A percentile compares a stretch with the other conserved stretches of the same genome.
Evolutionary conservation across 1,139 yeast genomes (phyloP).

Genomic region (Pichia sp.): DNA sequence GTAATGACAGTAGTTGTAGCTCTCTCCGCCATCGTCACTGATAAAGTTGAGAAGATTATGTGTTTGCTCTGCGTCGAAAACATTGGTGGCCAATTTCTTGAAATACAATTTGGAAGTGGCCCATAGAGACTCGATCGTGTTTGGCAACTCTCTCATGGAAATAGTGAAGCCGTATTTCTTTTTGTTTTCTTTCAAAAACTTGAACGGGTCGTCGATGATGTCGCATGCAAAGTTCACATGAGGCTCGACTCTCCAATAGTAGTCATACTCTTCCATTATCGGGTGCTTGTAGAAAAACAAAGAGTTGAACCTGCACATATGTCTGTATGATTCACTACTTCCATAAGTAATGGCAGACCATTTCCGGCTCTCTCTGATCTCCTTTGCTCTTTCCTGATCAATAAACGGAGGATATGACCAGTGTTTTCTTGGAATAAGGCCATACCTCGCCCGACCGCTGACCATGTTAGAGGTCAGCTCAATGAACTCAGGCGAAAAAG

Average conservation of each 20-base stretch:
- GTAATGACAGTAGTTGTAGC: slow-evolving; percentile 55
- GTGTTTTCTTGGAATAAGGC: slow-evolving; percentile 56
- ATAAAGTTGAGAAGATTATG: slow-evolving; percentile 57
- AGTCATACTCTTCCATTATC: slow-evolving; percentile 32
- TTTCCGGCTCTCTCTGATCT: slow-evolving; percentile 43
- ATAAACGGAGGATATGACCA: slow-evolving; percentile 73
- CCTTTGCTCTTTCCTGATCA: slow-evolving; percentile 53
- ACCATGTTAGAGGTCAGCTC: slow-evolving; percentile 40
- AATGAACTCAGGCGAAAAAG: slow-evolving; percentile 48
- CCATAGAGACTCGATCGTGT: slow-evolving; percentile 52
- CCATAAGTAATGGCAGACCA: slow-evolving; percentile 47
- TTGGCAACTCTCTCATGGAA: slow-evolving; percentile 47
- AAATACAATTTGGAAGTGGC: slow-evolving; percentile 40
- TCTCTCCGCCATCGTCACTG: slow-evolving; percentile 45
- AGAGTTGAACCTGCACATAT: slow-evolving; percentile 58
- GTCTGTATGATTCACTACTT: slow-evolving; percentile 52
- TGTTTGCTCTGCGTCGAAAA: slow-evolving; percentile 13
- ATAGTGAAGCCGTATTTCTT: slow-evolving; percentile 54
- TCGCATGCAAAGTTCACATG: slow-evolving; percentile 52
- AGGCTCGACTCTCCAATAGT: slow-evolving; percentile 63
- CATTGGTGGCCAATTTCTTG: slow-evolving; percentile 32
- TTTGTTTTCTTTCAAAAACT: slow-evolving; percentile 46
- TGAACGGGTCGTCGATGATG: slow-evolving; percentile 49
- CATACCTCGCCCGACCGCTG: slow-evolving; percentile 61
- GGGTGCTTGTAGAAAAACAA: slow-evolving; percentile 48